Evolutionary conservation across 371 early-diverging fungal genomes (phyloP), one percentile per base, ranked within the genome.

Genomic region (Rhizopus stolonifer): DNA sequence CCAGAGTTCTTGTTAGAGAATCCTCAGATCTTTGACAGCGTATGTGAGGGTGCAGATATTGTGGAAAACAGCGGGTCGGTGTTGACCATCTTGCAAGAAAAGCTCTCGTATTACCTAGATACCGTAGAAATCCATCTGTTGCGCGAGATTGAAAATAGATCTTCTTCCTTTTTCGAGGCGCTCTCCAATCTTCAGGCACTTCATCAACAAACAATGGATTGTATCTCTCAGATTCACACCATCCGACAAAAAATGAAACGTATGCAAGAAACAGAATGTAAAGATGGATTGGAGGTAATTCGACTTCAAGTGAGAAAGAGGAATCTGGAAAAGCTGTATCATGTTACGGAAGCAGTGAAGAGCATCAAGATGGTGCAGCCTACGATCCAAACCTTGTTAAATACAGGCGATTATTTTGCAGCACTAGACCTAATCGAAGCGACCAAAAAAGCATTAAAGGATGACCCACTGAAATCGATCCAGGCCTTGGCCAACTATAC

Each of bases 81-180:
- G 10, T 80, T 82, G 13, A 81, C 87, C 21, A 77, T 82, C 14
- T 71, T 94, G 36, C 93, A 96, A 70, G 94, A 95, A 40, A 87
- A 91, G 24, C 75, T 96, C n/a, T 88, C 92, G 0, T 83, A 88
- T 53, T 91, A 93, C 56, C 69, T 93, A 55, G 96, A 96, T 64
- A 89, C 89, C 0, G 93, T 96, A 5, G 97, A 97, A 64, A 87
- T 88, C 0, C 94, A 95, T 56, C 67, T 97, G 31, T 82, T 93
- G 22, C 84, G 83, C 21, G 98, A 97, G 64, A 95, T 97, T 29
- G 90, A 94, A 25, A 82, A 84, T 19, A 73, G 96, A 29, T 92
- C 94, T 5, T 81, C 88, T 1, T 90, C 95, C 0, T 97, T 97
- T 60, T 97, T 97, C 64, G 88, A 89, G 26, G 96, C 96, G 0